Percentiles rank a stretch among this genome's conserved stretches.
These are phyloP conservation scores for Fraxinus sp. DNA, from an alignment of 305 asterid species.

Conservation along the genomic window DNA sequence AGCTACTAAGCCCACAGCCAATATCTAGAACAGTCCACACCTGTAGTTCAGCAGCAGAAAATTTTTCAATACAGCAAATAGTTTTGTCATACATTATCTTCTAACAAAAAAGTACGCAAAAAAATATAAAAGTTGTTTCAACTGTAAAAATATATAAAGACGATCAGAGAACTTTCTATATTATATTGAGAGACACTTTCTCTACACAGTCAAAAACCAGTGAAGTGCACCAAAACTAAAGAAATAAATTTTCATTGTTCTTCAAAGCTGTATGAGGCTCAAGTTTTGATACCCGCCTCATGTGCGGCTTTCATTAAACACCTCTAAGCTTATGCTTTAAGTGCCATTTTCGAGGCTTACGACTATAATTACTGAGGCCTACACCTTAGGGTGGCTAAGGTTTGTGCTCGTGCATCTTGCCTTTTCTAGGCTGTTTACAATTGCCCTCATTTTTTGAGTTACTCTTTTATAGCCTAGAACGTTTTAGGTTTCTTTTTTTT, in stretches of 20 bases:
- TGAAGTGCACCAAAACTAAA: not conserved
- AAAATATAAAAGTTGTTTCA: not conserved
- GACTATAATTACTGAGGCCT: not conserved
- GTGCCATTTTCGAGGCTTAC: not conserved
- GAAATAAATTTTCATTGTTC: not conserved
- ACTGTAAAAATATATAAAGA: too few species aligned
- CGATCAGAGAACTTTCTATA: not conserved
- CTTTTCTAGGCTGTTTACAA: not conserved
- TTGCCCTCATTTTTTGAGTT: not conserved
- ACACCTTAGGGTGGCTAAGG: not conserved
- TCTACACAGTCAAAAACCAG: not conserved
- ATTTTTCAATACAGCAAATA: not conserved
- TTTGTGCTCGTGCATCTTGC: not conserved
- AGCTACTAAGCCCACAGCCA: not conserved
- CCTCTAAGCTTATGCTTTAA: not conserved
- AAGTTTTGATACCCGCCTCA: not conserved
- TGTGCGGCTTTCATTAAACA: not conserved
- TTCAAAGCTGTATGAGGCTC: not conserved
- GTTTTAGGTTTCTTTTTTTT: not conserved
- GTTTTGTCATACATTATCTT: not conserved
- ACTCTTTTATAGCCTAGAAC: not conserved
- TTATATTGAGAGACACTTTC: not conserved
- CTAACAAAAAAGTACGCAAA: not conserved
- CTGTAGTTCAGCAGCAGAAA: too few species aligned
- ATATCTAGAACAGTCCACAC: not conserved